These are phyloP conservation scores for Aspergillus cavernicola DNA, from an alignment of 495 filamentous ascomycete species.

Conservation along the genomic window DNA sequence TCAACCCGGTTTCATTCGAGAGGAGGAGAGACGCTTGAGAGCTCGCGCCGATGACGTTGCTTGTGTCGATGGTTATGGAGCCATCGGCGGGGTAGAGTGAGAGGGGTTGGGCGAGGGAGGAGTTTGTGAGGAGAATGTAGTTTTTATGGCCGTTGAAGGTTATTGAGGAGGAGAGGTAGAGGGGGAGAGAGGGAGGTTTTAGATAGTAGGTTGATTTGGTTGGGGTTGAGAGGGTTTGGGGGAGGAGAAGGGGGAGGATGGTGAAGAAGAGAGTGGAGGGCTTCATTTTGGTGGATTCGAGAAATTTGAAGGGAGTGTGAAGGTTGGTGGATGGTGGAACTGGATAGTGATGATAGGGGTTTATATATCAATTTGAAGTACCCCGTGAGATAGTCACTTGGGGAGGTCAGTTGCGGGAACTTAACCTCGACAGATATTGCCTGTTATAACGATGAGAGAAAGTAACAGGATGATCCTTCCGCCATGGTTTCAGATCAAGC, in stretches of 20 bases:
- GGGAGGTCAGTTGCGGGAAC: too few relatives aligned
- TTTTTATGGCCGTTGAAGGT: conserved; percentile 8
- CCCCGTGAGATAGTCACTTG: too few relatives aligned
- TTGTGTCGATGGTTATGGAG: conserved; percentile 3
- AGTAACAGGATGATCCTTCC: background rate
- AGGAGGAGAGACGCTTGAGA: conserved; percentile 4
- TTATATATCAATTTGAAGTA: too few relatives aligned
- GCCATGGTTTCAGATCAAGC: background rate
- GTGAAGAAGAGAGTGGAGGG: background rate
- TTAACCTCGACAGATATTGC: too few relatives aligned
- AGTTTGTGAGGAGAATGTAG: conserved; percentile 6
- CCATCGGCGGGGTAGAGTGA: background rate
- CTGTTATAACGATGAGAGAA: too few relatives aligned
- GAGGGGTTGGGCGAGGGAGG: conserved; percentile 8
- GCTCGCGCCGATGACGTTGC: conserved; percentile 10
- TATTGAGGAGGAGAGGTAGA: conserved; percentile 9
- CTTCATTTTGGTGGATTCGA: too few relatives aligned
- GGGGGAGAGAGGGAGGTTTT: background rate
- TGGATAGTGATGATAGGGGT: too few relatives aligned
- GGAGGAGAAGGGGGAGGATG: background rate
- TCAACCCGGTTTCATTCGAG: background rate
- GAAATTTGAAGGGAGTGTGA: too few relatives aligned
- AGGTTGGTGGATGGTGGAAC: too few relatives aligned
- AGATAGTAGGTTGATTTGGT: background rate
- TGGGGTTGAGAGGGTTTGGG: background rate